These are phyloP conservation scores for Penicillium sp. DNA, from an alignment of 2,329 filamentous ascomycete genomes.

Conservation along the genomic window DNA sequence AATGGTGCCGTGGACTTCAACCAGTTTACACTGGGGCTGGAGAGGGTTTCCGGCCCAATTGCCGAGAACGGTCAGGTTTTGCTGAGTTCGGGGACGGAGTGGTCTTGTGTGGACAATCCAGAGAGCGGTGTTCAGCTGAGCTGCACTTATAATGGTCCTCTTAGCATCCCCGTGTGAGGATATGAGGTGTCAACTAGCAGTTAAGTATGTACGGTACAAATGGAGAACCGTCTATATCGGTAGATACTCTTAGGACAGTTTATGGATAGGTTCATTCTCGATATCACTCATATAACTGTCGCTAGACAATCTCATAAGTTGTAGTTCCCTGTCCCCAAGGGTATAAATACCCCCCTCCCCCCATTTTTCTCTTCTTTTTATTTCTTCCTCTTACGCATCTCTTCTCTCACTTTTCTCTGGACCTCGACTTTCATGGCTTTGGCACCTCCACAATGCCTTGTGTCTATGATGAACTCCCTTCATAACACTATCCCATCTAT, in stretches of 20 bases:
- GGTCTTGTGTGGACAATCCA: constrained; percentile 19
- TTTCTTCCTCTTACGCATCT: neutral
- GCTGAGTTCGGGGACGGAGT: constrained; percentile 18
- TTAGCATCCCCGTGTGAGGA: constrained; percentile 10
- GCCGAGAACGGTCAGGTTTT: constrained; percentile 17
- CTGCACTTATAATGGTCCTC: constrained; percentile 17
- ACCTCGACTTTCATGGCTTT: neutral
- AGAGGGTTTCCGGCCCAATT: constrained; percentile 21
- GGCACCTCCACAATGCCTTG: neutral
- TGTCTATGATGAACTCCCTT: neutral
- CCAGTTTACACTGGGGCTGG: constrained; percentile 19
- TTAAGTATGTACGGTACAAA: neutral
- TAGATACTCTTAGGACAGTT: neutral
- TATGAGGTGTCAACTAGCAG: neutral
- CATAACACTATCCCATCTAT: neutral
- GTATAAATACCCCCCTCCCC: neutral
- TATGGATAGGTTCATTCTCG: neutral
- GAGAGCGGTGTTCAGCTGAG: constrained; percentile 5
- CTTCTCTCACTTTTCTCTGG: neutral
- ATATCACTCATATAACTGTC: neutral
- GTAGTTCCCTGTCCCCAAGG: neutral
- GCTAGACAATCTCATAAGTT: neutral
- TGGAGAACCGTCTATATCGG: neutral
- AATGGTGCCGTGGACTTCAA: constrained; percentile 19
- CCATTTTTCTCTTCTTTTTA: neutral